Base-by-base conservation (phyloP, 2,329 filamentous ascomycete species). In the Venturia asperata region DNA sequence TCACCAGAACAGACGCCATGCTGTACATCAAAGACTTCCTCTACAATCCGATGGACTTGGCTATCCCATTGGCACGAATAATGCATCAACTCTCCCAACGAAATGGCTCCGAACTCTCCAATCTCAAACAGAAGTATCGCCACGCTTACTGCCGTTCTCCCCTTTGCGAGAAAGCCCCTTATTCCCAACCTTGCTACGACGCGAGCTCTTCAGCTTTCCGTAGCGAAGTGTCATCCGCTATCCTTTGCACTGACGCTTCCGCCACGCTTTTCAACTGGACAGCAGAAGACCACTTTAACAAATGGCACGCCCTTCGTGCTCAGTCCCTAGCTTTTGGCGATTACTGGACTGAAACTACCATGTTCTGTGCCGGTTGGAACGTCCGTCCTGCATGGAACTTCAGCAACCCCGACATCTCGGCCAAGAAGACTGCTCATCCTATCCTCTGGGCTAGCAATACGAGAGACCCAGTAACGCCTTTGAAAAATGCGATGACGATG, bases 1-100 rank as follows among this genome's bases (percentile, higher is more conserved):
- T 80, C 61, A 77, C 77, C 5, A 79, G 74, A 67, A 75, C 72
- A 45, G 77, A 80, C 64, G 52, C 78, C 41, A 70, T 64, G n/a
- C 17, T 45, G 19, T 39, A 47, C 15, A 37, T 68, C 17, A n/a
- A 34, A 13, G 37, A 65, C 13, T 61, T 52, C 27, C 41, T 68
- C 4, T 68, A 68, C 47, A 34, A 55, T 24, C 65, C 67, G 10
- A 47, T 49, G 30, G 37, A 10, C 7, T 15, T n/a, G 15, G 67
- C 62, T 41, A 10, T 19, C 6, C n/a, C 21, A 19, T 5, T 68
- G 1, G 65, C 67, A 15, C 11, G 63, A 1, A 61, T 63, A 42
- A 24, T 68, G 27, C 10, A 21, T 41, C 37, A 21, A 3, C 34
- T 68, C 17, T 47, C 45, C 42, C 19, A 42, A 17, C 41, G 62